Conservation (phyloP, 768 basidiomycete genomes). For the Coprinellus micaceus region DNA sequence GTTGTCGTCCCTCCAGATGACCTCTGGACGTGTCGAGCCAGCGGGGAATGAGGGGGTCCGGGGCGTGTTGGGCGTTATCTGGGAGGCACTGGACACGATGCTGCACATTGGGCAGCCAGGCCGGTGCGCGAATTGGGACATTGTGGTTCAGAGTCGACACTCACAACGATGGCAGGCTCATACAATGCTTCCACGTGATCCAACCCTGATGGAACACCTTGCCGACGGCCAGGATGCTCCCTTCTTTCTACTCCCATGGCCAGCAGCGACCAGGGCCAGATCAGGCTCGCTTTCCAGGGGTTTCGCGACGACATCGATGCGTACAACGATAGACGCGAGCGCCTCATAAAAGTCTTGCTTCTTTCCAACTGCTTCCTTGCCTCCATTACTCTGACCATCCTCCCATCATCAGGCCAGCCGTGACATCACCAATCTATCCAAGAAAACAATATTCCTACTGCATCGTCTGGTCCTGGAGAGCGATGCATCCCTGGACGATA, state of each 20-base stretch:
- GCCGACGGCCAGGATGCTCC: background rate
- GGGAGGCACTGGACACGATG: constrained; percentile 57
- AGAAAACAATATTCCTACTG: constrained; percentile 90
- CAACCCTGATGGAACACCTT: background rate
- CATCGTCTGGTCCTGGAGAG: constrained; percentile 60
- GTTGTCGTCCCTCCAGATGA: constrained; percentile 75
- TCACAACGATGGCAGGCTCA: background rate
- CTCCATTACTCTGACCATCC: background rate
- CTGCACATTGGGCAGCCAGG: constrained; percentile 76
- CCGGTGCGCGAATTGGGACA: constrained; percentile 57
- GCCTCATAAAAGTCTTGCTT: constrained; percentile 74
- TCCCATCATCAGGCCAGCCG: constrained; percentile 56
- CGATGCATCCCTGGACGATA: constrained; percentile 25
- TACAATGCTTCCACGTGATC: background rate
- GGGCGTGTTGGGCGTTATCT: constrained; percentile 40
- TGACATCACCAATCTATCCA: constrained; percentile 87
- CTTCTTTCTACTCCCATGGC: background rate
- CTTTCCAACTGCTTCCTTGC: constrained; percentile 5
- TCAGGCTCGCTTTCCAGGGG: constrained; percentile 39
- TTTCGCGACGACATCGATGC: constrained; percentile 78
- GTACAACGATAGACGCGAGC: constrained; percentile 83
- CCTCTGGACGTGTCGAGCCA: constrained; percentile 49
- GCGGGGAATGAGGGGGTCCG: constrained; percentile 44
- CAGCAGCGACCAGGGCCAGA: background rate
- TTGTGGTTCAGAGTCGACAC: constrained; percentile 9